Evolutionary conservation across 306 rosid species (phyloP), one percentile per base, ranked within the genome.

Genomic region (Prunus salicina): DNA sequence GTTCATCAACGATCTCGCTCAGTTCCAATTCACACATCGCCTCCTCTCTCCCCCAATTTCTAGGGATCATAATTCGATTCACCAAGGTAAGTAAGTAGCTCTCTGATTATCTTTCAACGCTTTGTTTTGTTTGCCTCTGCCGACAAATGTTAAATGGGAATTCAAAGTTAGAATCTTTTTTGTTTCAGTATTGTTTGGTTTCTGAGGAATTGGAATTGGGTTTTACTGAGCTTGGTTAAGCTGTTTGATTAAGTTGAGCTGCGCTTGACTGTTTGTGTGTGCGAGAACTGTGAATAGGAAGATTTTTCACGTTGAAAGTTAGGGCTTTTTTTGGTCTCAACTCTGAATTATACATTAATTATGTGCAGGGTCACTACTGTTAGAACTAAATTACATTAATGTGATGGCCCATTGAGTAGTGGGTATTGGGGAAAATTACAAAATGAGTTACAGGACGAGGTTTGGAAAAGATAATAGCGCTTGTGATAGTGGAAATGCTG

Each of bases 391-490:
- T 72, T 72, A 8, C 25, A 56, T 51, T 57, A 41, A 57, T 34
- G 10, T 72, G 67, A 72, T 22, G 56, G 38, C 13, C 25, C n/a
- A 57, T 24, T 57, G 76, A 72, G 67, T 57, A 55, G 32, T 72
- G 24, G 25, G 55, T 57, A 20, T 24, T 9, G 76, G 18, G 20
- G 41, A 22, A 15, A 41, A 41, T 41, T 56, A 34, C 4, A 56
- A 18, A 41, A 72, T 72, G 76, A 72, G 67, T 57, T 15, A 22
- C 55, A 38, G 32, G 4, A 20, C 24, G 67, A 72, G 67, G 12
- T 14, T 72, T 38, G 43, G 76, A 12, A 72, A 57, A 57, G 73
- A 91, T 90, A 49, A 76, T 85, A 75, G 93, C 83, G 63, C 81
- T 89, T 45, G 85, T 67, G 91, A 92, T 32, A 78, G 72, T 51